Base-by-base conservation (phyloP, 129 eudicot species). In the Chrysanthemum makinoi region DNA sequence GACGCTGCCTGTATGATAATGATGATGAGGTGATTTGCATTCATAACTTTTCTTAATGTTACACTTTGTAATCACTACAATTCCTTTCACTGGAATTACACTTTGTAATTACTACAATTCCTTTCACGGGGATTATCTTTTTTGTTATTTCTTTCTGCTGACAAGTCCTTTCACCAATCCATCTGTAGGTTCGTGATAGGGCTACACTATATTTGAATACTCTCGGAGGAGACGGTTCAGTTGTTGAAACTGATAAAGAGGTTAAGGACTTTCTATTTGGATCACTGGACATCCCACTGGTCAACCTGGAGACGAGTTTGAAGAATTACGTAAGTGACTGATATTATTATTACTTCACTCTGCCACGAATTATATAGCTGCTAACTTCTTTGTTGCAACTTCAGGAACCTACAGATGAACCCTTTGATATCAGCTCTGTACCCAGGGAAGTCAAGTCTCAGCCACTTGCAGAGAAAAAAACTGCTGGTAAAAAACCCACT, bases 181-280 rank as follows among this genome's bases (percentile, higher is more conserved):
- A 12, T 66, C 30, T 72, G 64, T 78, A 93, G 98, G 98, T 93
- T 79, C 96, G 98, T 72, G 98, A 93, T 77, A 87, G 98, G 86
- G 98, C 98, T 55, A 93, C 98, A 2, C 84, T 93, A 3, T 89
- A 89, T 78, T 62, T 93, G 73, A 87, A 87, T 55, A 89, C 86
- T 39, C 88, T 93, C 62, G 98, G 96, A 73, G 98, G 96, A 62
- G 91, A 93, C 80, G 95, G 96, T 50, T 79, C 88, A 67, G 91
- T 89, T 68, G 86, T 88, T 82, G 98, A 93, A 87, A 89, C 96
- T 59, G 93, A 85, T 78, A 62, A 84, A 74, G 91, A 84, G 24
- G 90, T 83, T 61, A 89, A 93, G 79, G 92, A 89, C 28, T 93
- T 93, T 72, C 84, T 93, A 61, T 93, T 93, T 68, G 96, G 95